phyloP scores from a whole-genome alignment of 805 yeast species.

The Myxozyma neglecta region DNA sequence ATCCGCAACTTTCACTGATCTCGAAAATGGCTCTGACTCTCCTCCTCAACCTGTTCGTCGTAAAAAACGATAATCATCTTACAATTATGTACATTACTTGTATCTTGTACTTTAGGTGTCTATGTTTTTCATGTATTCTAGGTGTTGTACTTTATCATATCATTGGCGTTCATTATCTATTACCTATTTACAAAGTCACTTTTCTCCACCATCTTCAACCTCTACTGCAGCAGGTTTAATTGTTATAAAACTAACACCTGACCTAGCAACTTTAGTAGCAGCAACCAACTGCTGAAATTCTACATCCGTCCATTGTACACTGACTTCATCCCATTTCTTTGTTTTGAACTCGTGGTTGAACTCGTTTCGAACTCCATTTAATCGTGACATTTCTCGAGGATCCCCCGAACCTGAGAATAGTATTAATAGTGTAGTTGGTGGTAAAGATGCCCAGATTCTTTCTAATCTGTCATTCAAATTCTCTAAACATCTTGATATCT shows the following conservation, averaged over 20 bases:
- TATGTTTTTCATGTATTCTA: background rate
- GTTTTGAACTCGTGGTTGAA: constrained; percentile 49
- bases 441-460: constrained; percentile 52
- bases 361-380: constrained; percentile 19
- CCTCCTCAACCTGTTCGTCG: background rate
- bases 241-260: constrained; percentile 59
- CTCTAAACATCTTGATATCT: constrained; percentile 32
- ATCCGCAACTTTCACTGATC: background rate
- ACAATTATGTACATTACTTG: background rate
- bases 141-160: background rate
- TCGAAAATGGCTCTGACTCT: background rate
- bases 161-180: background rate
- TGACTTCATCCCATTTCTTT: constrained; percentile 47
- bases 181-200: background rate
- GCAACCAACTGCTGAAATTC: constrained; percentile 50
- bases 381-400: constrained; percentile 45
- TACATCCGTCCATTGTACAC: constrained; percentile 53
- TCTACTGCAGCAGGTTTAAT: constrained; percentile 40
- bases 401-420: constrained; percentile 66
- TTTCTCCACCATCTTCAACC: background rate
- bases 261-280: constrained; percentile 56
- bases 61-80: background rate
- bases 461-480: constrained; percentile 49
- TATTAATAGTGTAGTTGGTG: constrained; percentile 60
- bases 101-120: background rate